Conservation (phyloP, 176 grass and related monocot genomes). For the Cocos nucifera region DNA sequence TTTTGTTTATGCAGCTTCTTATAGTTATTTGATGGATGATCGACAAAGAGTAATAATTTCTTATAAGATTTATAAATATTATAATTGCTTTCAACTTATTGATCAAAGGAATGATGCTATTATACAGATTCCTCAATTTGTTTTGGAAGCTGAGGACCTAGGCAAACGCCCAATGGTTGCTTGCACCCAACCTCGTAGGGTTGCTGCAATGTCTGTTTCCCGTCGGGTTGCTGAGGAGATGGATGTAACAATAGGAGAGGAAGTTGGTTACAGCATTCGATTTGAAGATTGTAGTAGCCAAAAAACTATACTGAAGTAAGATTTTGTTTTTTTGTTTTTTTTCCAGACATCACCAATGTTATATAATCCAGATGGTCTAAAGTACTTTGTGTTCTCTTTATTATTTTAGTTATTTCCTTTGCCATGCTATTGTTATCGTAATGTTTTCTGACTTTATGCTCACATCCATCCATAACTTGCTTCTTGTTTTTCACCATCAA, state of each 20-base stretch:
- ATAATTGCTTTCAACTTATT: too few relatives aligned
- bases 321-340: slow-evolving; percentile 4
- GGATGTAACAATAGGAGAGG: slow-evolving; percentile 95
- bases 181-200: slow-evolving; percentile 83
- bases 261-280: slow-evolving; percentile 95
- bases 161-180: slow-evolving; percentile 71
- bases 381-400: slow-evolving; percentile 30
- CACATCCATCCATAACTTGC: too few relatives aligned
- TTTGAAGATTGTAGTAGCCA: slow-evolving; percentile 98
- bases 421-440: too few relatives aligned
- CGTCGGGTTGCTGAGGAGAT: slow-evolving; percentile 94
- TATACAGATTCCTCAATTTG: slow-evolving; percentile 93
- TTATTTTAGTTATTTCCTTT: not conserved
- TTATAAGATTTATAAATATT: too few relatives aligned
- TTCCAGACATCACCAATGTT: slow-evolving; percentile 14
- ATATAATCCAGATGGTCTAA: slow-evolving; percentile 39
- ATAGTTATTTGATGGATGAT: too few relatives aligned
- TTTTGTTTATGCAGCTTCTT: too few relatives aligned
- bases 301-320: slow-evolving; percentile 98
- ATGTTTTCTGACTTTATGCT: too few relatives aligned
- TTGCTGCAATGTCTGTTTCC: slow-evolving; percentile 93
- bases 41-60: too few relatives aligned
- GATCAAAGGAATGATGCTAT: not conserved
- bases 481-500: too few relatives aligned
- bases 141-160: slow-evolving; percentile 61